phyloP scores from a whole-genome alignment of 78 protist species.

The Pelomyxa schiedti region DNA sequence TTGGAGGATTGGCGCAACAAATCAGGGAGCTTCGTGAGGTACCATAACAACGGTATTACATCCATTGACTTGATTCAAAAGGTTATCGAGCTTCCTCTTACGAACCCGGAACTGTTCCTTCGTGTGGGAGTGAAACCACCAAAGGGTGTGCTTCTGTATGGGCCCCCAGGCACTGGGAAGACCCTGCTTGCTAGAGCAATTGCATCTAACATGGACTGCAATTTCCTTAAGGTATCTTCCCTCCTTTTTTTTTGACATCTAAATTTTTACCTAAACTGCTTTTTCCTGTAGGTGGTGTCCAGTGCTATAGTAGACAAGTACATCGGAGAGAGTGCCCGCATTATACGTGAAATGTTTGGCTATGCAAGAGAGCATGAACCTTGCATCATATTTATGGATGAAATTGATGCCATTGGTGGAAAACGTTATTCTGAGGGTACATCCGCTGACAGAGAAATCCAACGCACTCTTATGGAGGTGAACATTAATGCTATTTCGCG shows the following conservation, averaged over 20 bases:
- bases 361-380: conserved; percentile 96
- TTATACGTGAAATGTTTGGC: conserved; percentile 98
- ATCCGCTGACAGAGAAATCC: conserved; percentile 95
- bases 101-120: conserved; percentile 94
- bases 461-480: conserved; percentile 96
- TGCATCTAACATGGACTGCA: conserved; percentile 88
- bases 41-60: not conserved
- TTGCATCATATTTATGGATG: conserved; percentile 99
- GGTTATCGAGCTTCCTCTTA: conserved; percentile 96
- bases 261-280: no score
- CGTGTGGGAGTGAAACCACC: conserved; percentile 98
- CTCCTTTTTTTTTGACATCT: not conserved
- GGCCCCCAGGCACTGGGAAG: conserved; percentile 97
- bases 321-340: conserved; percentile 98
- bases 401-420: no score
- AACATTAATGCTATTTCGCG: not conserved
- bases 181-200: conserved; percentile 98
- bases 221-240: conserved; percentile 72
- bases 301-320: conserved; percentile 98
- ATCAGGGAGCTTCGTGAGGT: conserved; percentile 95
- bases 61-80: not conserved
- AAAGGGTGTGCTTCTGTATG: conserved; percentile 97
- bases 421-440: conserved; percentile 92
- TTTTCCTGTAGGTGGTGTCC: conserved; percentile 71
- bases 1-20: conserved; percentile 95